These are phyloP conservation scores for Penicillium glabrum DNA, from an alignment of 2,329 filamentous ascomycete genomes.

Conservation along the genomic window DNA sequence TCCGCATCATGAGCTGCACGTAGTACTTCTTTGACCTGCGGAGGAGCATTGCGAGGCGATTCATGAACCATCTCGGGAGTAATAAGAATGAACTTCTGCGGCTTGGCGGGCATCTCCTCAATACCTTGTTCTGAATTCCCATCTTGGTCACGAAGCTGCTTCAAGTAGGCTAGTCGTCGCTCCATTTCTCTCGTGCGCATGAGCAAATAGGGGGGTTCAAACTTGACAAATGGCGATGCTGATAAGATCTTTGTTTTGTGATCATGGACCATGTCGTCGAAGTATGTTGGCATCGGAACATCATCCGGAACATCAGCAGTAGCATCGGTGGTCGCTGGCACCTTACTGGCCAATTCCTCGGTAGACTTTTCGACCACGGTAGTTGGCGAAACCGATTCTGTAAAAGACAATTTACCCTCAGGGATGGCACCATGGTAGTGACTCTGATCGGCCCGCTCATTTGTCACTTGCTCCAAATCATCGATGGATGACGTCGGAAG, in stretches of 20 bases:
- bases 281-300: conserved; percentile 83
- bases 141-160: conserved; percentile 74
- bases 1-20: conserved; percentile 95
- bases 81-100: conserved; percentile 82
- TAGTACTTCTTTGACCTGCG: conserved; percentile 87
- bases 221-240: conserved; percentile 93
- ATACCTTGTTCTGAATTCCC: conserved; percentile 44
- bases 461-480: conserved; percentile 27
- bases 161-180: conserved; percentile 76
- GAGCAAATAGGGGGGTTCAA: conserved; percentile 87
- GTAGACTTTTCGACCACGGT: conserved; percentile 16
- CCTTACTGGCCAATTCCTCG: conserved; percentile 17
- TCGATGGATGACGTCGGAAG: conserved; percentile 65
- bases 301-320: conserved; percentile 67
- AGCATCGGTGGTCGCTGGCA: conserved; percentile 15
- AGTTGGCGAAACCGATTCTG: conserved; percentile 10
- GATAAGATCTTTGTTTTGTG: conserved; percentile 92
- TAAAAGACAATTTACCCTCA: conserved; percentile 1
- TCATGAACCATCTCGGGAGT: conserved; percentile 93
- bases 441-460: conserved; percentile 1
- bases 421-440: background rate
- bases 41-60: conserved; percentile 74
- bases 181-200: conserved; percentile 93
- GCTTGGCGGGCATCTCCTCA: conserved; percentile 60
- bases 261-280: conserved; percentile 91